phyloP scores from a whole-genome alignment of 225 moss, liverwort and hornwort species.

The Takakia lepidozioides region DNA sequence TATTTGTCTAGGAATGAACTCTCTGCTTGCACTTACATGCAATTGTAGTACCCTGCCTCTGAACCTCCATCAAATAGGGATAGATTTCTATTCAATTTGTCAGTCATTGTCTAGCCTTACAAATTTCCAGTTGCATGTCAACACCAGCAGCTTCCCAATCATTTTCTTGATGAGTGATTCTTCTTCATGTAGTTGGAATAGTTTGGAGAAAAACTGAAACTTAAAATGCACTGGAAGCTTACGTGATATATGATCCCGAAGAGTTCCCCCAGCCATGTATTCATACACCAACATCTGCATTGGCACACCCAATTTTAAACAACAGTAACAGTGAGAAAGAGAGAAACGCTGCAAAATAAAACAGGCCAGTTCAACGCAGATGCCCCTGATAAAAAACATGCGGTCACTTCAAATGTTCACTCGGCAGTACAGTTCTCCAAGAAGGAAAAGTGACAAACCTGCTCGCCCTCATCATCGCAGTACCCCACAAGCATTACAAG shows the following conservation, averaged over 20 bases:
- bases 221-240: neutral
- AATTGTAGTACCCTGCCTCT: too few species aligned
- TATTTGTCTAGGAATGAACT: too few species aligned
- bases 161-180: too few species aligned
- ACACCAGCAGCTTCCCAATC: too few species aligned
- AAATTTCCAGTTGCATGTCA: too few species aligned
- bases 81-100: too few species aligned
- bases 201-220: neutral
- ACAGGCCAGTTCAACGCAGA: neutral
- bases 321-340: neutral
- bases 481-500: constrained; percentile 56
- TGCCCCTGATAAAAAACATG: too few species aligned
- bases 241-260: constrained; percentile 56
- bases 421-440: neutral
- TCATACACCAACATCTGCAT: constrained; percentile 73
- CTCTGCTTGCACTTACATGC: too few species aligned
- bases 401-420: too few species aligned
- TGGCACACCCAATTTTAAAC: neutral
- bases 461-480: constrained; percentile 67
- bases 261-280: constrained; percentile 47
- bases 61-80: too few species aligned
- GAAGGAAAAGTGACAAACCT: constrained; percentile 12
- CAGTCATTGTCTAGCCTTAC: too few species aligned
- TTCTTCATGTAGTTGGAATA: too few species aligned
- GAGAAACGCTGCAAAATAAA: neutral